Evolutionary conservation across 352 stramenopile species (phyloP), one percentile per base, ranked within the genome.

Genomic region (Globisporangium polare): DNA sequence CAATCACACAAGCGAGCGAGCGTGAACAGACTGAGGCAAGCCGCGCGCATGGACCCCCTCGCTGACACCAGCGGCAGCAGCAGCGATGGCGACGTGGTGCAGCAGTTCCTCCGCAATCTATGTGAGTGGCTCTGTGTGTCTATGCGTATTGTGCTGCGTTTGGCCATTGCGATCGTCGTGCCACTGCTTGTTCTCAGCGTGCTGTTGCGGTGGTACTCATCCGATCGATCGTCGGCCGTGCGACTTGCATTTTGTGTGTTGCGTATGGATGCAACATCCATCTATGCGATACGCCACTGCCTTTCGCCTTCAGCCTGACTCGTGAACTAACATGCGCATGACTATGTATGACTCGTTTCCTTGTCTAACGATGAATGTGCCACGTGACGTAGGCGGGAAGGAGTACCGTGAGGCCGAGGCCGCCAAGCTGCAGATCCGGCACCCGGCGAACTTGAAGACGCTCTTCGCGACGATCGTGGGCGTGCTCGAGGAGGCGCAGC

Each of bases 401-500:
- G 77, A 91, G 43, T 91, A 88, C 63, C 69, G 55, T n/a, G 74
- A 88, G 18, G 53, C 59, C 10, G 81, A 89, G 33, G 81, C 81
- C 24, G 75, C 74, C 29, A 79, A 83, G 29, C 65, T 89, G 49
- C 72, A 79, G 64, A 91, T 91, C 66, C 74, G 75, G 13, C 78
- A 86, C n/a, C 82, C 82, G 12, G 72, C 70, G 42, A 68, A 72
- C 17, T 70, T 91, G n/a, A 77, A 80, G 57, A 69, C 68, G 41
- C 69, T 94, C 22, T 94, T 92, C 63, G 73, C 72, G 10, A 65
- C 65, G 47, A 88, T 94, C 42, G 67, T 94, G 17, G 84, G 82
- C 27, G 77, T 85, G 41, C 22, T 94, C 22, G 72, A 80, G 3
- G 82, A 90, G 42, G 68, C 70, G n/a, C 74, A 90, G 49, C 84